phyloP scores from a whole-genome alignment of 257 asterid species.

The Penstemon newberryi region DNA sequence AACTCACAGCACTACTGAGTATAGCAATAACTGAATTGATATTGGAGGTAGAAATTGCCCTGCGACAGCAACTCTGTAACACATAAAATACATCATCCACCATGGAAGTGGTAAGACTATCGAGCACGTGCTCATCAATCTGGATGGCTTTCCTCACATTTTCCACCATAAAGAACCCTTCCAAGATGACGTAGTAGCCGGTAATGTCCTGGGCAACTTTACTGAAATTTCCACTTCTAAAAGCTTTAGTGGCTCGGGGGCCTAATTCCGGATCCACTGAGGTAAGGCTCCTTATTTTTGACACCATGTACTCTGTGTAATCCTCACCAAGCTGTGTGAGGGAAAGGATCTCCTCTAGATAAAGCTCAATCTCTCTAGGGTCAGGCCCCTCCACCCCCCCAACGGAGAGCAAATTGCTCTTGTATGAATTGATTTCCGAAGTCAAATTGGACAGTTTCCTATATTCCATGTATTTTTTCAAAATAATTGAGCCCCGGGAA shows the following conservation, averaged over 20 bases:
- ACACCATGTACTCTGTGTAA: slow-evolving; percentile 85
- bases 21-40: slow-evolving; percentile 85
- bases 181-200: slow-evolving; percentile 88
- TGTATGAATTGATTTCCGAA: slow-evolving; percentile 82
- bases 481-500: slow-evolving; percentile 70
- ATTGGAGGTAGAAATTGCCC: slow-evolving; percentile 86
- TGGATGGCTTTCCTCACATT: slow-evolving; percentile 92
- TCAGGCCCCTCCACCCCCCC: slow-evolving; percentile 80
- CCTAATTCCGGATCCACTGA: slow-evolving; percentile 83
- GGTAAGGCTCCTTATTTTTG: slow-evolving; percentile 72
- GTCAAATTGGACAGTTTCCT: slow-evolving; percentile 66
- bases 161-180: slow-evolving; percentile 97
- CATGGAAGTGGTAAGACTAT: slow-evolving; percentile 94
- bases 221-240: slow-evolving; percentile 90
- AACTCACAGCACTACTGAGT: slow-evolving; percentile 80
- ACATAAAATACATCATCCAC: slow-evolving; percentile 96
- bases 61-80: slow-evolving; percentile 91
- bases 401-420: slow-evolving; percentile 66
- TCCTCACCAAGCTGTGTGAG: slow-evolving; percentile 87
- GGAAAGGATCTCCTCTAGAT: slow-evolving; percentile 84
- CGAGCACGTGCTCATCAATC: slow-evolving; percentile 85
- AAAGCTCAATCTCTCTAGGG: slow-evolving; percentile 86
- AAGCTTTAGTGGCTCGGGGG: slow-evolving; percentile 89
- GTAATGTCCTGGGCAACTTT: slow-evolving; percentile 77
- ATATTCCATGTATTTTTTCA: slow-evolving; percentile 79